phyloP scores from a whole-genome alignment of 2,329 filamentous ascomycete species.

The Scytalidium sp. region DNA sequence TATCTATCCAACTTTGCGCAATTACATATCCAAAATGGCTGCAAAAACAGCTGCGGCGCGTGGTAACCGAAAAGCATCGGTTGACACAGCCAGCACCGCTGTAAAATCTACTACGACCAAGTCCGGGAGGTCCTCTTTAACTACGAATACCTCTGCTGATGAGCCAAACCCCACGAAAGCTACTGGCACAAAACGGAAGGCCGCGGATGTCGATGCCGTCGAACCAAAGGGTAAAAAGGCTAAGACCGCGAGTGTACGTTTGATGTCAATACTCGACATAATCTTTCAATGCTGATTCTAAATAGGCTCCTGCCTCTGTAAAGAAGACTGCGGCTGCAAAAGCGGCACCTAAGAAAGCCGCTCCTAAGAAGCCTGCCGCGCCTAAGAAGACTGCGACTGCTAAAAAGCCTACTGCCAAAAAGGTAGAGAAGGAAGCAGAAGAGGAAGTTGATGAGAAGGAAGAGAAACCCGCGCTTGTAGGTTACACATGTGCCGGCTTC shows the following conservation, averaged over 20 bases:
- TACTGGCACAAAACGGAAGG: constrained; percentile 19
- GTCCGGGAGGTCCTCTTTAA: constrained; percentile 21
- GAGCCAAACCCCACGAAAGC: constrained; percentile 11
- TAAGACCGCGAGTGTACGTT: constrained; percentile 6
- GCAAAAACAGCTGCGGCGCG: constrained; percentile 13
- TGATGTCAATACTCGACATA: background rate
- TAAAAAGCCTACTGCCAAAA: constrained; percentile 12
- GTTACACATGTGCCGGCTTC: background rate
- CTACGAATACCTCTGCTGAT: constrained; percentile 15
- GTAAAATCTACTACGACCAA: background rate
- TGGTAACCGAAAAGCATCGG: constrained; percentile 3
- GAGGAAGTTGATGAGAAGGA: constrained; percentile 1
- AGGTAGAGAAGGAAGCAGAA: constrained; percentile 4
- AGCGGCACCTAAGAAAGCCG: background rate
- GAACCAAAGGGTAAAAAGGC: constrained; percentile 17
- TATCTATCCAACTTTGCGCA: background rate
- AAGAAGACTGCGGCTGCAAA: constrained; percentile 11
- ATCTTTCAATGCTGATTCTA: constrained; percentile 6
- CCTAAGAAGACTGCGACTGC: constrained; percentile 6
- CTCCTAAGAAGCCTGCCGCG: constrained; percentile 10
- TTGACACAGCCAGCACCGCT: constrained; percentile 1
- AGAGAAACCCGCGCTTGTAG: constrained; percentile 1
- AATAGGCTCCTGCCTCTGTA: constrained; percentile 15
- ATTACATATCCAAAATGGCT: constrained; percentile 12
- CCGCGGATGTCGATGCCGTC: constrained; percentile 10